Base-by-base conservation (phyloP, 1,284 basidiomycete genomes). In the Dichomitus squalens region DNA sequence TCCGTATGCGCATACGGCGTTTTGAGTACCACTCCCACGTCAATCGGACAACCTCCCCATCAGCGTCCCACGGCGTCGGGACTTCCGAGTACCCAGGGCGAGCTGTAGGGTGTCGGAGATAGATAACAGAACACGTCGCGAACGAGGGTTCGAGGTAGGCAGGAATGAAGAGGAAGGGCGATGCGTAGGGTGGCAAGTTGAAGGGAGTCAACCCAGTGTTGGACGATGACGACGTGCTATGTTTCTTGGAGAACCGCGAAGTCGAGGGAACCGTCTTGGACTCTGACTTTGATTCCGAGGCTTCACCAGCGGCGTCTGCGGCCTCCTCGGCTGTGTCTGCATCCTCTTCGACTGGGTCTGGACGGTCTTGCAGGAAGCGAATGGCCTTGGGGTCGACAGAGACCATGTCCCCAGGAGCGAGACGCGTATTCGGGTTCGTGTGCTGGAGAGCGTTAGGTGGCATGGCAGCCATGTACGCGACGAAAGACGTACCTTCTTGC, bases 21-120 rank as follows among this genome's bases (percentile, higher is more conserved):
- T 85, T 79, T 56, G 85, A 83, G 69, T 95, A 96, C 92, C 93
- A 96, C 74, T 96, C 95, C 95, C 95, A 98, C 9, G 91, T 83
- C 59, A 85, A 80, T 55, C 90, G 87, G 66, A 96, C 85, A 18
- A 96, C 80, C 64, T 94, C 90, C 12, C 95, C 95, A 68, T 96
- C 94, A 0, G 95, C 95, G 65, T 95, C 92, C 74, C 90, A 98
- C 1, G 96, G 95, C 12, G 92, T 93, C 9, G 95, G 93, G 48
- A 98, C 91, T 74, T 98, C 95, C 27, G 90, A 94, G 75, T 95
- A 95, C 3, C 90, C 86, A 1, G 94, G 92, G 25, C 94, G 87
- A 0, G 96, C 95, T 0, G 95, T 98, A 1, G 97, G 97, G 71
- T 98, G 95, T 46, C 96, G 93, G 33, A 98, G 85, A 72, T 98